A percentile compares a stretch with the other conserved stretches of the same genome.
Evolutionary conservation across 1,284 basidiomycete genomes (phyloP).

Genomic region (Pterulicium gracile): DNA sequence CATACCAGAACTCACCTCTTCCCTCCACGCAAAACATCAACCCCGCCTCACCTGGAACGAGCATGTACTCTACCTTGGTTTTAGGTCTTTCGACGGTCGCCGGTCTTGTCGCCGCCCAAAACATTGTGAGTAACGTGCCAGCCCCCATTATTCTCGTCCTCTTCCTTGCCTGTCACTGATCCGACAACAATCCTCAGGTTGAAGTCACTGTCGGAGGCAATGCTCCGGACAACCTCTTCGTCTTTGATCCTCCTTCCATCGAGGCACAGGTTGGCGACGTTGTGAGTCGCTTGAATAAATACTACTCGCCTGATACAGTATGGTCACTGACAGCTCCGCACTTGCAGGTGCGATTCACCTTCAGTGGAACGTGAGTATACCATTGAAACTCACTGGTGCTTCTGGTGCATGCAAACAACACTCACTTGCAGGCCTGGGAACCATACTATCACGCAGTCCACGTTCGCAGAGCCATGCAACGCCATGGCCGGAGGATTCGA

Average conservation of each 20-base stretch:
- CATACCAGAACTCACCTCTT: neutral
- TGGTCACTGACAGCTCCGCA: conserved; percentile 20
- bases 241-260: conserved; percentile 32
- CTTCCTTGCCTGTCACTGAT: neutral
- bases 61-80: neutral
- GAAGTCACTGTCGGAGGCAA: conserved; percentile 20
- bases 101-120: conserved; percentile 1
- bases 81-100: neutral
- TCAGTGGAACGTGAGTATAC: neutral
- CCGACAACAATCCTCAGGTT: conserved; percentile 7
- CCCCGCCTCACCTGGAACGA: no score
- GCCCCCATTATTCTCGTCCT: no score
- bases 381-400: neutral
- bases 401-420: neutral
- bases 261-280: conserved; percentile 32
- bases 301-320: conserved; percentile 32
- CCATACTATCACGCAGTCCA: conserved; percentile 44
- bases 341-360: neutral
- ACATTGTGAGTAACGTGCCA: neutral
- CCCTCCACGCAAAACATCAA: neutral
- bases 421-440: conserved; percentile 25
- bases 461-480: conserved; percentile 33
- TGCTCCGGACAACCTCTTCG: conserved; percentile 24
- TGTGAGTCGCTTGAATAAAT: conserved; percentile 22
- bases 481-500: conserved; percentile 33